Evolutionary conservation across 306 rosid species (phyloP).

Genomic region (Acmispon strigosus): DNA sequence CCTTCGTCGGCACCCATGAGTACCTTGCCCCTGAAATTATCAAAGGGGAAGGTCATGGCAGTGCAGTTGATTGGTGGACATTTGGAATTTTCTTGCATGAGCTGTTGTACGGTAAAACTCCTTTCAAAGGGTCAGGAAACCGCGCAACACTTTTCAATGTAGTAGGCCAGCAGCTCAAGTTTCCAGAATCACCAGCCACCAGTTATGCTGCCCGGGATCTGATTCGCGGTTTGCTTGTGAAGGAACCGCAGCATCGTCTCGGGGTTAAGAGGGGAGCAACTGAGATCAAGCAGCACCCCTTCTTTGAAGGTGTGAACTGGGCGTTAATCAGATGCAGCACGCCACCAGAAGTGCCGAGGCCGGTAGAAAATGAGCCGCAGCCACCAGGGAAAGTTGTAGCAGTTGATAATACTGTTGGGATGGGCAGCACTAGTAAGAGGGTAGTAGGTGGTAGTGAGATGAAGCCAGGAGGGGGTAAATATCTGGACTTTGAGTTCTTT

Average conservation of each 20-base stretch:
- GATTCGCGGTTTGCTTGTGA: constrained; percentile 82
- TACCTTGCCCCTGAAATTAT: constrained; percentile 98
- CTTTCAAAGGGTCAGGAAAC: constrained; percentile 92
- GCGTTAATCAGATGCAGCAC: constrained; percentile 95
- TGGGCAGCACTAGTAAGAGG: constrained; percentile 83
- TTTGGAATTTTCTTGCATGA: constrained; percentile 97
- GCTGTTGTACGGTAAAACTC: constrained; percentile 89
- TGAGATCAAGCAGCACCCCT: constrained; percentile 95
- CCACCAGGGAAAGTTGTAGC: constrained; percentile 56
- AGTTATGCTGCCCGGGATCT: constrained; percentile 86
- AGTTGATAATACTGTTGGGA: constrained; percentile 37
- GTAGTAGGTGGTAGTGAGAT: constrained; percentile 69
- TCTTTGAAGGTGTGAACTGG: constrained; percentile 99
- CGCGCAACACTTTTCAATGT: constrained; percentile 97
- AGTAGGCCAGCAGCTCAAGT: constrained; percentile 90
- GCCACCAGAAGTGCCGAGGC: constrained; percentile 97
- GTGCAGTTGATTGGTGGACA: constrained; percentile 99
- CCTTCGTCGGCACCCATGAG: constrained; percentile 96
- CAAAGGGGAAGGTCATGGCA: constrained; percentile 98
- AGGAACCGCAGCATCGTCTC: constrained; percentile 93
- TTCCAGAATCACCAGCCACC: constrained; percentile 82
- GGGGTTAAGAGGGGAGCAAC: constrained; percentile 98
- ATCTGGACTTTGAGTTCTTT: constrained; percentile 98
- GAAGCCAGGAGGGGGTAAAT: constrained; percentile 92
- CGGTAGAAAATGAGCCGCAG: constrained; percentile 67